Evolutionary conservation across 352 stramenopile genomes (phyloP).

Genomic region (Phytophthora sansomeana): DNA sequence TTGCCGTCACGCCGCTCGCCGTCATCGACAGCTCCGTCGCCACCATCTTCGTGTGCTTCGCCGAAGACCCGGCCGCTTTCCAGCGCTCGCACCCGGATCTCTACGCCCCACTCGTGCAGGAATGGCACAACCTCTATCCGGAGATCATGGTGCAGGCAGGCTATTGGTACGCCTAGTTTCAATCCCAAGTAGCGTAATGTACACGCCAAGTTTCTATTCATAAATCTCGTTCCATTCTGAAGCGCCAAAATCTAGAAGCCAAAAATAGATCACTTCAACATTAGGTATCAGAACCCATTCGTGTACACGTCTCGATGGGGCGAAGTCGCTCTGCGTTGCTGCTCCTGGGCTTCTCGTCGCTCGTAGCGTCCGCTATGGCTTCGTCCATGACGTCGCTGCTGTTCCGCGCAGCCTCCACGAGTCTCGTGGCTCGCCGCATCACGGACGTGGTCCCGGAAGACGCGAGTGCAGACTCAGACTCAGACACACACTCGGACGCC

Average conservation of each 20-base stretch:
- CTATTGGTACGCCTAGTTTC: constrained; percentile 73
- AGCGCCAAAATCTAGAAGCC: too few relatives aligned
- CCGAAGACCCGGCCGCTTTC: constrained; percentile 90
- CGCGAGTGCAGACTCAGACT: neutral
- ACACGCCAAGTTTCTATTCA: constrained; percentile 10
- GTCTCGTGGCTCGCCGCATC: constrained; percentile 22
- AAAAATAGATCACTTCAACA: constrained; percentile 22
- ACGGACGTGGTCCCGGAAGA: constrained; percentile 11
- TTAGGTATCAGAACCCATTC: constrained; percentile 15
- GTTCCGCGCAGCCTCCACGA: constrained; percentile 23
- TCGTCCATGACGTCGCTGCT: constrained; percentile 31
- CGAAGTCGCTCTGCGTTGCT: constrained; percentile 12
- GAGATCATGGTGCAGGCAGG: constrained; percentile 90
- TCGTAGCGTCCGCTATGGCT: neutral
- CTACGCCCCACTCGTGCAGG: constrained; percentile 83
- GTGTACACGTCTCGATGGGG: constrained; percentile 21
- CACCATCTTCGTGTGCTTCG: constrained; percentile 98
- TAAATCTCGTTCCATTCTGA: constrained; percentile 1
- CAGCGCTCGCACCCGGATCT: constrained; percentile 80
- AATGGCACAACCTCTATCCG: constrained; percentile 91
- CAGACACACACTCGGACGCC: constrained; percentile 13
- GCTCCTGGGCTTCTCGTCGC: constrained; percentile 2
- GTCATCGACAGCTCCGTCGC: constrained; percentile 95
- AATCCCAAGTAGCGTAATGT: constrained; percentile 1
- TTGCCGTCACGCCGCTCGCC: constrained; percentile 91